Percentiles rank a stretch among this genome's conserved stretches.
These are phyloP conservation scores for Ormosia emarginata DNA, from an alignment of 306 rosid species.

Conservation along the genomic window DNA sequence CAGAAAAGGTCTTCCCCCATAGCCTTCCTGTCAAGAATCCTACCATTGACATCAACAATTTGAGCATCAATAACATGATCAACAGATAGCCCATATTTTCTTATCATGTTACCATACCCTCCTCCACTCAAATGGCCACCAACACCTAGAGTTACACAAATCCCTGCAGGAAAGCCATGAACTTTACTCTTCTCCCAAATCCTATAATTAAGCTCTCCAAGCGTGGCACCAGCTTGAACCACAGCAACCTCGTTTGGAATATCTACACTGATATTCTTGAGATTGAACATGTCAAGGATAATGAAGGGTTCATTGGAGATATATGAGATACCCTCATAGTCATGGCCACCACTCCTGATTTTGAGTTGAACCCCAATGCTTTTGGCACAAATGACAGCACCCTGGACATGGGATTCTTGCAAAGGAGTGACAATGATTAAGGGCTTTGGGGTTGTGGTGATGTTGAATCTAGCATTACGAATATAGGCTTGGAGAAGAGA, in stretches of 20 bases:
- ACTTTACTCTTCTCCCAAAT: slow-evolving; percentile 44
- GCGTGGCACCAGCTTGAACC: slow-evolving; percentile 50
- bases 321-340: slow-evolving; percentile 54
- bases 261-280: slow-evolving; percentile 37
- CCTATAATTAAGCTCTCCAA: slow-evolving; percentile 52
- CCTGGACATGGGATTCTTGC: slow-evolving; percentile 37
- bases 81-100: slow-evolving; percentile 49
- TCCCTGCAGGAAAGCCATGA: slow-evolving; percentile 49
- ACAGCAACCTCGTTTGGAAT: slow-evolving; percentile 28
- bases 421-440: slow-evolving; percentile 40
- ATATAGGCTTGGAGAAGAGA: slow-evolving; percentile 50
- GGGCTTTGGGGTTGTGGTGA: slow-evolving; percentile 47
- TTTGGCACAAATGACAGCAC: slow-evolving; percentile 43
- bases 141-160: slow-evolving; percentile 51
- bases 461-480: slow-evolving; percentile 57
- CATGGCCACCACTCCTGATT: slow-evolving; percentile 66
- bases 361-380: slow-evolving; percentile 31
- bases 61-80: slow-evolving; percentile 48
- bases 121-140: slow-evolving; percentile 65
- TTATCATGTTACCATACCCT: slow-evolving; percentile 58
- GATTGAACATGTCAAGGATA: slow-evolving; percentile 53
- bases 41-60: slow-evolving; percentile 45
- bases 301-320: slow-evolving; percentile 37
- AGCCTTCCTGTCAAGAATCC: slow-evolving; percentile 33
- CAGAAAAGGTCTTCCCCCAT: slow-evolving; percentile 71